A percentile compares a stretch with the other conserved stretches of the same genome.
Evolutionary conservation across 2,329 filamentous ascomycete species (phyloP).

Genomic region (Orbilia blumenaviensis): DNA sequence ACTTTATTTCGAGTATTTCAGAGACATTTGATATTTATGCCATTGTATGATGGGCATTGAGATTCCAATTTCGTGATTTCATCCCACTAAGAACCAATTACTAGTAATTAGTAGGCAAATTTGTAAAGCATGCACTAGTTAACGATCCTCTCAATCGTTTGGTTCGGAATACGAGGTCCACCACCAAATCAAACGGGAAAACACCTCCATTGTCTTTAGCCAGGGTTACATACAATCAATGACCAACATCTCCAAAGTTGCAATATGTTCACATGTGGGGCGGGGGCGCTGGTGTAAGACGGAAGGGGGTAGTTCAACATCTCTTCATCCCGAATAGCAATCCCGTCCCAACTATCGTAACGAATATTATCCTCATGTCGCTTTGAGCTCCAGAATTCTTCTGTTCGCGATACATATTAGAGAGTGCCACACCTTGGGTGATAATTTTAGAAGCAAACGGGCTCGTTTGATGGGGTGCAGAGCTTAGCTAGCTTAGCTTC

Average conservation of each 20-base stretch:
- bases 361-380: slow-evolving; percentile 48
- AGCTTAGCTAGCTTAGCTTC: slow-evolving; percentile 54
- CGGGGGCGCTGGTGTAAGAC: slow-evolving; percentile 45
- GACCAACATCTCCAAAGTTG: slow-evolving; percentile 8
- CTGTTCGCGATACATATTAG: slow-evolving; percentile 12
- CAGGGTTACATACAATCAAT: slow-evolving; percentile 47
- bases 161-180: slow-evolving; percentile 53
- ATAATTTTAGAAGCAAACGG: slow-evolving; percentile 53
- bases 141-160: slow-evolving; percentile 4
- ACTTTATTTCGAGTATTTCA: no score
- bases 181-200: slow-evolving; percentile 33
- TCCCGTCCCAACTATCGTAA: slow-evolving; percentile 10
- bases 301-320: slow-evolving; percentile 28
- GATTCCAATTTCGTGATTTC: slow-evolving; percentile 5
- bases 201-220: slow-evolving; percentile 21
- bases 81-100: no score
- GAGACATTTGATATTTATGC: slow-evolving; percentile 20
- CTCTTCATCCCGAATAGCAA: slow-evolving; percentile 11
- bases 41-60: slow-evolving; percentile 23
- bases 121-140: neutral
- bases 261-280: slow-evolving; percentile 41
- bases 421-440: slow-evolving; percentile 50
- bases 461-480: slow-evolving; percentile 40
- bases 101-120: neutral
- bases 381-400: slow-evolving; percentile 48